Evolutionary conservation across 305 asterid species (phyloP), one percentile per base, ranked within the genome.

Genomic region (Lippia alba): DNA sequence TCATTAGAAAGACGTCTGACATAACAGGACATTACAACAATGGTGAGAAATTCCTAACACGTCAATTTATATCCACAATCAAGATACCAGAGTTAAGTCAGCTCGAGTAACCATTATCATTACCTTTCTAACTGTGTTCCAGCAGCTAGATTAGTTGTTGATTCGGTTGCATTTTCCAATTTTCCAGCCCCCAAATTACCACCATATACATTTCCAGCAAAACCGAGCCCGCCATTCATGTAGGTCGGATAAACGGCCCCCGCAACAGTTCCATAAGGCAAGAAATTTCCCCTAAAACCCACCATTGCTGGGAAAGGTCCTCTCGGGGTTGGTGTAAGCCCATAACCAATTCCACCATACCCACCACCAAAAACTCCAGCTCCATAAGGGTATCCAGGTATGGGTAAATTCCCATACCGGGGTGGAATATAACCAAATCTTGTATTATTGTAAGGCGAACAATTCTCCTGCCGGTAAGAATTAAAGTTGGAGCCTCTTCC

Each of bases 341-440:
- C 93, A 62, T 85, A 90, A 71, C 85, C 79, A 71, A 84, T 61
- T 64, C 87, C 93, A 50, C 82, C 76, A 46, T 88, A 88, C 61
- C 83, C 78, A 36, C 86, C 82, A 12, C 88, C 80, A 12, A 75
- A 77, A 33, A 85, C 61, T 19, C 86, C 87, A 71, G 83, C 69
- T 55, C 91, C 96, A 63, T 81, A 88, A 1, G 92, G 83, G 65
- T 92, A 88, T 17, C 86, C 88, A 2, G 84, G 61, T 30, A 79
- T 87, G 1, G 84, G 61, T 30, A 79, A 69, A 72, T 78, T 75
- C 50, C 87, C 89, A 54, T 80, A 86, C 56, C 87, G 66, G n/a
- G 83, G 12, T 3, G 91, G 91, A 41, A 71, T 76, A 74, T 82
- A 78, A 33, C 91, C 88, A 69, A 83, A 87, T 57, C 85, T 73